Percentiles rank a stretch among this genome's conserved stretches.
These are phyloP conservation scores for Apiotrichum brassicae DNA, from an alignment of 1,284 basidiomycete species.

Conservation along the genomic window DNA sequence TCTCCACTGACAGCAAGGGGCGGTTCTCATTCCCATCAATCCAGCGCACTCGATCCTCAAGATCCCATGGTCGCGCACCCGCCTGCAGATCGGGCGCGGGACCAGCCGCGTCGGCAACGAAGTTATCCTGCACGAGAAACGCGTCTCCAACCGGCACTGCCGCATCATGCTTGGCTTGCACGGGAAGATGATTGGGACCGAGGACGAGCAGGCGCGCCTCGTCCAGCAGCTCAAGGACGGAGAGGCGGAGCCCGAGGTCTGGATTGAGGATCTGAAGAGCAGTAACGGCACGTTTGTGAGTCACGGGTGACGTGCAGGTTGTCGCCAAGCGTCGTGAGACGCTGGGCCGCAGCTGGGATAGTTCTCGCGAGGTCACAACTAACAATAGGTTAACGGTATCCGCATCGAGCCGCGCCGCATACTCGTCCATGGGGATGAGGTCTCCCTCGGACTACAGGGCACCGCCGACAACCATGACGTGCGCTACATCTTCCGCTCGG, in stretches of 20 bases:
- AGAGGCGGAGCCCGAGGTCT: conserved; percentile 53
- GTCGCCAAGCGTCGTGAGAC: too few relatives aligned
- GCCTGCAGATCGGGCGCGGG: conserved; percentile 39
- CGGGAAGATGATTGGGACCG: conserved; percentile 17
- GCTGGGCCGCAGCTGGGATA: too few relatives aligned
- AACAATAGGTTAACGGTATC: conserved; percentile 60
- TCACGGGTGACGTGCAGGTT: conserved; percentile 20
- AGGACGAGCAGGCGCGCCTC: background rate
- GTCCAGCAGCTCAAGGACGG: conserved; percentile 31
- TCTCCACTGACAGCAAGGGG: conserved; percentile 31
- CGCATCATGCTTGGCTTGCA: conserved; percentile 35
- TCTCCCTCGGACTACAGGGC: conserved; percentile 63
- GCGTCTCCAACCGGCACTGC: conserved; percentile 44
- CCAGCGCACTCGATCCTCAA: conserved; percentile 38
- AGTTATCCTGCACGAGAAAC: conserved; percentile 36
- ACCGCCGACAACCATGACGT: conserved; percentile 48
- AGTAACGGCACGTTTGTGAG: conserved; percentile 82
- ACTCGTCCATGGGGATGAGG: conserved; percentile 70
- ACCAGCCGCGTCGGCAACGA: conserved; percentile 29
- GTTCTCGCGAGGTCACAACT: too few relatives aligned
- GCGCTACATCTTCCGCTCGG: conserved; percentile 49
- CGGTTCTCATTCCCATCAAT: conserved; percentile 44
- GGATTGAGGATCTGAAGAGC: conserved; percentile 60
- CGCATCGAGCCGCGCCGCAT: conserved; percentile 56
- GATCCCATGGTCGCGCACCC: conserved; percentile 38